Percentiles rank a stretch among this genome's conserved stretches.
Conservation (phyloP, 139 green algal genomes). For the Haematococcus sp. region DNA sequence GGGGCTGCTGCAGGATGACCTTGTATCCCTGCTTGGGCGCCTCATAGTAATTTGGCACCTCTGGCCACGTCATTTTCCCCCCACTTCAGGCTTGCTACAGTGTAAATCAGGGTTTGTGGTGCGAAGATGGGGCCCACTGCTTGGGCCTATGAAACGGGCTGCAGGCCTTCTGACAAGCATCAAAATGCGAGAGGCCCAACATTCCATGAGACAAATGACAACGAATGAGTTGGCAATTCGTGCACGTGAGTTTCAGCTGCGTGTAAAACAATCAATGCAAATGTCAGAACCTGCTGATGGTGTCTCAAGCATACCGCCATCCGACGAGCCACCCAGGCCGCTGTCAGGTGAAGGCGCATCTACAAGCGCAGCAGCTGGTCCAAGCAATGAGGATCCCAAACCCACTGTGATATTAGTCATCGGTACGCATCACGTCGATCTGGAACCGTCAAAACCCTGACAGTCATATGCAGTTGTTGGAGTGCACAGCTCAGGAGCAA, state of each 20-base stretch:
- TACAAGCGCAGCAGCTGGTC: not conserved
- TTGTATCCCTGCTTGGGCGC: slow-evolving; percentile 31
- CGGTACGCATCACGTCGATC: slow-evolving; percentile 20
- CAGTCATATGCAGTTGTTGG: not conserved
- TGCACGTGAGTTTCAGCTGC: too few relatives aligned
- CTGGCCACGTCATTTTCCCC: slow-evolving; percentile 34
- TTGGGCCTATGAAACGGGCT: not conserved
- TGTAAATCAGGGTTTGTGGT: too few relatives aligned
- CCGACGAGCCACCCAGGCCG: not conserved
- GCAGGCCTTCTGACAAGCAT: not conserved
- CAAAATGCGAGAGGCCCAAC: too few relatives aligned
- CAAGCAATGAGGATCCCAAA: slow-evolving; percentile 16
- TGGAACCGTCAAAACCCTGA: not conserved
- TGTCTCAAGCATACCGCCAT: not conserved
- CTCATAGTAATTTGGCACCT: slow-evolving; percentile 46
- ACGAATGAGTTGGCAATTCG: too few relatives aligned
- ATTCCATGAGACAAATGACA: too few relatives aligned
- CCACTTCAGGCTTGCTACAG: too few relatives aligned
- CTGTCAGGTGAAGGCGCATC: not conserved
- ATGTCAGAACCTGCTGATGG: too few relatives aligned
- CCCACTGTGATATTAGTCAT: slow-evolving; percentile 53
- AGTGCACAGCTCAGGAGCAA: too few relatives aligned
- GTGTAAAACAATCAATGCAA: too few relatives aligned
- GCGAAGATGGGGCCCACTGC: too few relatives aligned
- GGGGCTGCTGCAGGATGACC: slow-evolving; percentile 38